phyloP scores from a whole-genome alignment of 345 rosid species.

The Eucalyptus curtisii region DNA sequence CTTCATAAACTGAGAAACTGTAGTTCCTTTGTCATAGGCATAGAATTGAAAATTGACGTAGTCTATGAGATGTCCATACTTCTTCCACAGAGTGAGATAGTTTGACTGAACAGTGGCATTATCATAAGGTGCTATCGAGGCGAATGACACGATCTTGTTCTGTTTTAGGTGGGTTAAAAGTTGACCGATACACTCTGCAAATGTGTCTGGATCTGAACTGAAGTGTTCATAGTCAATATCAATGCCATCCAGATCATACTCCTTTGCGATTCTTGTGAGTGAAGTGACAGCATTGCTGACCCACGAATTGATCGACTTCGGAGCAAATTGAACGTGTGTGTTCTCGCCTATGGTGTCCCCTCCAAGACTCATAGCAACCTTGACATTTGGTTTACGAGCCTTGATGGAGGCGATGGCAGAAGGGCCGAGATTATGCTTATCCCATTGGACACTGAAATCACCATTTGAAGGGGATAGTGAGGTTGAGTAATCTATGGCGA shows the following conservation, averaged over 20 bases:
- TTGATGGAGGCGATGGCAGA: constrained; percentile 21
- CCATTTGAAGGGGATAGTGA: constrained; percentile 40
- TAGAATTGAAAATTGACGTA: constrained; percentile 55
- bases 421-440: constrained; percentile 18
- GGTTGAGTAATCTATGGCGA: constrained; percentile 37
- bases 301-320: constrained; percentile 34
- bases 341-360: constrained; percentile 18
- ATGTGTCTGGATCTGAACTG: constrained; percentile 30
- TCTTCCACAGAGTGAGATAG: constrained; percentile 44
- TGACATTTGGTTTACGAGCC: constrained; percentile 20
- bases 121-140: constrained; percentile 51
- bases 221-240: constrained; percentile 53
- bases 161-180: constrained; percentile 24
- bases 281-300: constrained; percentile 30
- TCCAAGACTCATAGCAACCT: constrained; percentile 49
- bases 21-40: constrained; percentile 29
- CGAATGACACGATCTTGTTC: constrained; percentile 13
- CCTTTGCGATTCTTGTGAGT: constrained; percentile 13
- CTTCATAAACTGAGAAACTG: constrained; percentile 20
- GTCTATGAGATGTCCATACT: constrained; percentile 44
- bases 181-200: constrained; percentile 42
- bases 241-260: constrained; percentile 33
- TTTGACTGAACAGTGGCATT: constrained; percentile 19
- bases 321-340: constrained; percentile 3
- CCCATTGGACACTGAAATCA: constrained; percentile 28